phyloP scores from a whole-genome alignment of 495 filamentous ascomycete species.

The Penicillium crystallinum region DNA sequence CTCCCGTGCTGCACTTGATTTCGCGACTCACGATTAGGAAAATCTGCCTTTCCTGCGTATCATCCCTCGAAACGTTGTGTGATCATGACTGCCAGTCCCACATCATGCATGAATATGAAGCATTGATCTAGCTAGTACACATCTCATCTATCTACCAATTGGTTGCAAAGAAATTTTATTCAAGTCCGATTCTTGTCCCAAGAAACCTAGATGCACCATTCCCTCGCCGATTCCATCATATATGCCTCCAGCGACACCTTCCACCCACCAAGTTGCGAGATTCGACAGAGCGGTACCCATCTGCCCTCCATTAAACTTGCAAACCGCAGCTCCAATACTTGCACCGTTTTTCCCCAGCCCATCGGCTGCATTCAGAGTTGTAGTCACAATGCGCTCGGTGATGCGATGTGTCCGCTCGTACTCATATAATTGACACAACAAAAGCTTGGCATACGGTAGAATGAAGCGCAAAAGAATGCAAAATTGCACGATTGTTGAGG shows the following conservation, averaged over 20 bases:
- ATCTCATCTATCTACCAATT: not conserved
- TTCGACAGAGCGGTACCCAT: conserved; percentile 48
- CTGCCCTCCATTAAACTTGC: conserved; percentile 52
- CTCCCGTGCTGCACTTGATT: conserved; percentile 4
- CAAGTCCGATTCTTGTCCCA: conserved; percentile 24
- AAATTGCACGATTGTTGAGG: conserved; percentile 49
- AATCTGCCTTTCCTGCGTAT: too few relatives aligned
- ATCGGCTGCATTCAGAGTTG: conserved; percentile 47
- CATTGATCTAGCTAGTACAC: not conserved
- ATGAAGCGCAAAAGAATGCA: conserved; percentile 54
- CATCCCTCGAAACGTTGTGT: too few relatives aligned
- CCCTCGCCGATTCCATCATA: conserved; percentile 62
- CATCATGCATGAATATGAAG: not conserved
- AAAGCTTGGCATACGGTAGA: conserved; percentile 53
- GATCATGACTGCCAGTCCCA: too few relatives aligned
- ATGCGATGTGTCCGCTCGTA: conserved; percentile 63
- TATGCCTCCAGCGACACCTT: conserved; percentile 55
- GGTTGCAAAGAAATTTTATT: conserved; percentile 10
- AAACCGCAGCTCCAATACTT: conserved; percentile 44
- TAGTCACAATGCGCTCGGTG: conserved; percentile 48
- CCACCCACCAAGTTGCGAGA: conserved; percentile 51
- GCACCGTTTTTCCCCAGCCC: conserved; percentile 47
- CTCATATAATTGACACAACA: conserved; percentile 47
- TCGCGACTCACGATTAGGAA: conserved; percentile 1
- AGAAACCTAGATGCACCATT: conserved; percentile 43